A percentile compares a stretch with the other conserved stretches of the same genome.
Conservation (phyloP, 2,329 filamentous ascomycete species). For the Pseudocercospora vitis region DNA sequence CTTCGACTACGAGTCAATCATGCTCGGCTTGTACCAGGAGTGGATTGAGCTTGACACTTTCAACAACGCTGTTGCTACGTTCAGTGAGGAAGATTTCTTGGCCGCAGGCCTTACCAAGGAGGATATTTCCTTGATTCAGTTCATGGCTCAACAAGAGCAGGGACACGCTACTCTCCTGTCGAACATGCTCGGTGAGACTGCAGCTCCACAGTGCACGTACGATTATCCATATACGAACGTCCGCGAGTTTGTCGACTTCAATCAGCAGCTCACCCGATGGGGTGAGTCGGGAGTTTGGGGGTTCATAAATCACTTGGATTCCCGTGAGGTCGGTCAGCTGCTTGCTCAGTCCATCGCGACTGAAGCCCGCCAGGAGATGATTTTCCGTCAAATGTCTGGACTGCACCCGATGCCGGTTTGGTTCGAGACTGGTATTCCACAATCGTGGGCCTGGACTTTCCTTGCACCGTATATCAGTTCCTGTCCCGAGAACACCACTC, state of each 20-base stretch:
- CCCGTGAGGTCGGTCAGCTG: constrained; percentile 70
- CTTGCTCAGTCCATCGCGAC: constrained; percentile 74
- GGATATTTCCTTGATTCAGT: constrained; percentile 69
- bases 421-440: constrained; percentile 77
- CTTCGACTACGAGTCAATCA: constrained; percentile 78
- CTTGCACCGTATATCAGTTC: constrained; percentile 77
- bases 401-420: constrained; percentile 80
- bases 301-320: constrained; percentile 75
- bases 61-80: constrained; percentile 70
- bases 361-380: constrained; percentile 79
- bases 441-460: constrained; percentile 81
- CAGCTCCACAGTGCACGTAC: constrained; percentile 75
- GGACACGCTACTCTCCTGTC: constrained; percentile 75
- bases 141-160: constrained; percentile 75
- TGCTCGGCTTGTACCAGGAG: constrained; percentile 75
- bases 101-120: constrained; percentile 66
- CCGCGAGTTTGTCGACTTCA: constrained; percentile 77
- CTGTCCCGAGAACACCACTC: constrained; percentile 71
- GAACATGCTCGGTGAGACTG: constrained; percentile 72
- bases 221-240: constrained; percentile 76
- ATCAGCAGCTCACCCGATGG: constrained; percentile 79
- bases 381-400: constrained; percentile 79
- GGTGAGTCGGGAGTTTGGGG: constrained; percentile 80
- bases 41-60: constrained; percentile 85
- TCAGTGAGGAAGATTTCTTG: constrained; percentile 68